Evolutionary conservation across 257 asterid species (phyloP), one percentile per base, ranked within the genome.

Genomic region (Solanum rostratum): DNA sequence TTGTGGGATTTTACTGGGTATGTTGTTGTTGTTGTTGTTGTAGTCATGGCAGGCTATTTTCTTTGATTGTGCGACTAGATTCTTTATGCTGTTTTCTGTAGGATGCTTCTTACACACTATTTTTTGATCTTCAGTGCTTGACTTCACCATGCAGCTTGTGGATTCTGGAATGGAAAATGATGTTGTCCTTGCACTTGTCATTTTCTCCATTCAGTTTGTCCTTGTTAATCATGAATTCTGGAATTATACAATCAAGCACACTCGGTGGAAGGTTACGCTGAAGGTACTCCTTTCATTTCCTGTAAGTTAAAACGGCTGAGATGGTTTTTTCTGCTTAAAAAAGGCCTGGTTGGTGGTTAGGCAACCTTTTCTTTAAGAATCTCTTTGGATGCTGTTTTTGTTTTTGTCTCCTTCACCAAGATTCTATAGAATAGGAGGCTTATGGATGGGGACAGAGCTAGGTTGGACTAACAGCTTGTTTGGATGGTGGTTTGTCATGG

Each of bases 171-270:
- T 89, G 80, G 97, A 95, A 88, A 93, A 87, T 80, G 98, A 93
- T 87, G 73, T 88, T 73, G 92, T 91, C 88, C 92, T 93, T 83
- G 97, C 93, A 49, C 97, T 96, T 79, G 86, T 91, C 79, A 91
- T 92, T 87, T 95, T 96, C 93, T 93, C 98, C 84, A 91, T 95
- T 88, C 99, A 94, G 85, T 96, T 93, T 89, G 96, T 96, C 88
- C 91, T 96, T 83, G 97, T 95, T 87, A 94, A 93, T 89, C 99
- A 96, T 86, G 98, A 93, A 78, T 90, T 87, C 90, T 96, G 99
- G 99, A 93, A 89, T 54, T 96, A 93, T 84, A 93, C 87, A 92
- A 90, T 88, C 88, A 96, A 92, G 91, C 92, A 90, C 89, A 90
- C 95, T 87, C 98, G 98, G 63, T 96, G 98, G 98, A 92, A 90